Evolutionary conservation across 2,329 filamentous ascomycete genomes (phyloP), one percentile per base, ranked within the genome.

Genomic region (Mariannaea sp.): DNA sequence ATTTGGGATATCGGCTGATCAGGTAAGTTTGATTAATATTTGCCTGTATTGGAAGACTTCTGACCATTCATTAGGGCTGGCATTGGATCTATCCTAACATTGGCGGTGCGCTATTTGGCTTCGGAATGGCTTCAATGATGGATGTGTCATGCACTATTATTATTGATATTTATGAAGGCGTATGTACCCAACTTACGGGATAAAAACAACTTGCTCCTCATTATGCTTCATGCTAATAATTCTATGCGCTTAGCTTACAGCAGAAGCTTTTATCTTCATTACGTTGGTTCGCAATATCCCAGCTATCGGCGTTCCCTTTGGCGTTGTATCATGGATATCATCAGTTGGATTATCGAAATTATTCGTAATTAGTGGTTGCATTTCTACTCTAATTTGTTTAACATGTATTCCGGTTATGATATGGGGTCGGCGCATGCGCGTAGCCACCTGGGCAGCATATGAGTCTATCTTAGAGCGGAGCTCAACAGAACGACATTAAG

Each of bases 71-170:
- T 14, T n/a, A 75, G 71, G 71, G 72, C 0, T 69, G 73, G 69
- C 72, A 74, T 17, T 75, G 71, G 70, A 70, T 75, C 2, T 69
- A 64, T 7, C 71, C 72, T 0, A 71, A 64, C 13, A 55, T 74
- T 2, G 72, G 65, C 0, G 67, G 68, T 2, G 68, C 60, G 1
- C 44, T 73, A 1, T 73, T 71, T 16, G 67, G 65, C 0, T 71
- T 73, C 27, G 71, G 70, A 0, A 54, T 74, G 0, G 71, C 71
- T 4, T 62, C 69, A 45, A 70, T 71, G 17, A 60, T 65, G 24
- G 71, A 73, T 29, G 65, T 67, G 2, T 47, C 51, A 8, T 64
- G 70, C 33, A 72, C 67, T 1, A 47, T 70, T 20, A 58, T 71
- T 8, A 66, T 71, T 29, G 70, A 72, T 36, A 62, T 67, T 16